phyloP scores from a whole-genome alignment of 1,284 basidiomycete species.

The Cutaneotrichosporon cyanovorans region DNA sequence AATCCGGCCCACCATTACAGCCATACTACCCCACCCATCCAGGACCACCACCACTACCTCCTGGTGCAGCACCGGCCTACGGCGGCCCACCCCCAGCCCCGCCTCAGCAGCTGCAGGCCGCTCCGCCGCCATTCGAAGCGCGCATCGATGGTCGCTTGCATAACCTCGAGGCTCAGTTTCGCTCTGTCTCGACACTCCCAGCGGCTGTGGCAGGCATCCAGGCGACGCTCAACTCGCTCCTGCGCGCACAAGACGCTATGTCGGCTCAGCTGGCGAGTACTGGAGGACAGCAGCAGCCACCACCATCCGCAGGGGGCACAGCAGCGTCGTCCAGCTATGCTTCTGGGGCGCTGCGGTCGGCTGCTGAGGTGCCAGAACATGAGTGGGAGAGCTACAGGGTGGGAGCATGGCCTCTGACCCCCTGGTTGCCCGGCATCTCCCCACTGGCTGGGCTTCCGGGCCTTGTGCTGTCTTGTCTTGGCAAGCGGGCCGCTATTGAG shows the following conservation, averaged over 20 bases:
- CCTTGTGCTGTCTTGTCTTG: constrained; percentile 29
- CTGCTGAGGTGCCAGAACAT: constrained; percentile 22
- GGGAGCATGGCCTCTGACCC: constrained; percentile 39
- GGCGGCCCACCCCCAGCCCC: not conserved
- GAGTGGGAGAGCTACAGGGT: constrained; percentile 35
- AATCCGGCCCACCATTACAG: not conserved
- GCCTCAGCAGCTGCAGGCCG: constrained; percentile 1
- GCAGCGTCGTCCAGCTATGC: not conserved
- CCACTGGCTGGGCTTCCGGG: constrained; percentile 30
- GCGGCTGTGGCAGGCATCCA: constrained; percentile 13
- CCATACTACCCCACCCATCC: constrained; percentile 8
- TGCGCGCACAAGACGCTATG: constrained; percentile 13
- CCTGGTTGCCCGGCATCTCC: constrained; percentile 38
- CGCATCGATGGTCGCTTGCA: constrained; percentile 13
- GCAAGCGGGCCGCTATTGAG: constrained; percentile 28
- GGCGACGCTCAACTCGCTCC: constrained; percentile 9
- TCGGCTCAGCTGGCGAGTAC: constrained; percentile 4
- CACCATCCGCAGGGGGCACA: not conserved
- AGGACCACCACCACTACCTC: constrained; percentile 2
- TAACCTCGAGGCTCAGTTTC: constrained; percentile 12
- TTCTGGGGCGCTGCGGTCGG: constrained; percentile 14
- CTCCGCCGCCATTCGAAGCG: constrained; percentile 1
- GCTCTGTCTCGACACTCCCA: constrained; percentile 9
- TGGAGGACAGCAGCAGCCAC: too few species aligned
- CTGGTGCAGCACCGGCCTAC: constrained; percentile 8